Evolutionary conservation across 73 alveolate species (phyloP).

Genomic region (Blepharisma japonicum): DNA sequence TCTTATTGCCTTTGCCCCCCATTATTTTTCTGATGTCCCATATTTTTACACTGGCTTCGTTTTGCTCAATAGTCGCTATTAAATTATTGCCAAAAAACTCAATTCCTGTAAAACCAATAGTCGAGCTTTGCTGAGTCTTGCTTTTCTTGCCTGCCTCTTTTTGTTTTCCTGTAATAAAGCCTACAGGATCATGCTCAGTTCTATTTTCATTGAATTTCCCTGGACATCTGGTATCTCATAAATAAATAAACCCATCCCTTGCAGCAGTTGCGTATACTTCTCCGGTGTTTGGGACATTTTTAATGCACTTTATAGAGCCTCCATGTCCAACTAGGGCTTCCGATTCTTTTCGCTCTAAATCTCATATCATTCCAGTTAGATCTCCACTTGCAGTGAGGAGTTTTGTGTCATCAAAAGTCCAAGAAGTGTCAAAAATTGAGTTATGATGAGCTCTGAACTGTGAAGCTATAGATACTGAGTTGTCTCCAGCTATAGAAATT

Average conservation of each 20-base stretch:
- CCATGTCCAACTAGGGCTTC: not conserved
- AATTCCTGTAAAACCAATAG: conserved; percentile 1
- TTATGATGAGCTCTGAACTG: conserved; percentile 4
- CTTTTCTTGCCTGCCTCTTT: not conserved
- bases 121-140: not conserved
- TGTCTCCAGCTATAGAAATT: not conserved
- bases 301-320: conserved; percentile 19
- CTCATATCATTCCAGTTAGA: conserved; percentile 9
- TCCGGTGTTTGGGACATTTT: not conserved
- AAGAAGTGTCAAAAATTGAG: conserved; percentile 5
- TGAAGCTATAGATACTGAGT: not conserved
- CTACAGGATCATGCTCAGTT: conserved; percentile 2
- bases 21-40: not conserved
- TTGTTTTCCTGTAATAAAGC: not conserved
- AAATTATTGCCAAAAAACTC: not conserved
- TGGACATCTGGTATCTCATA: not conserved
- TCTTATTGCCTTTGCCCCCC: not conserved
- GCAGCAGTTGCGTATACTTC: conserved; percentile 6
- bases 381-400: not conserved
- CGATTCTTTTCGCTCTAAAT: not conserved
- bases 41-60: conserved; percentile 1
- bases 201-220: not conserved
- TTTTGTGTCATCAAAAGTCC: conserved; percentile 16
- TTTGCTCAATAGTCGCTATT: not conserved
- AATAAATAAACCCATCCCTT: conserved; percentile 2